A percentile compares a stretch with the other conserved stretches of the same genome.
phyloP scores from a whole-genome alignment of 345 rosid species.

The Odontarrhena argentea region DNA sequence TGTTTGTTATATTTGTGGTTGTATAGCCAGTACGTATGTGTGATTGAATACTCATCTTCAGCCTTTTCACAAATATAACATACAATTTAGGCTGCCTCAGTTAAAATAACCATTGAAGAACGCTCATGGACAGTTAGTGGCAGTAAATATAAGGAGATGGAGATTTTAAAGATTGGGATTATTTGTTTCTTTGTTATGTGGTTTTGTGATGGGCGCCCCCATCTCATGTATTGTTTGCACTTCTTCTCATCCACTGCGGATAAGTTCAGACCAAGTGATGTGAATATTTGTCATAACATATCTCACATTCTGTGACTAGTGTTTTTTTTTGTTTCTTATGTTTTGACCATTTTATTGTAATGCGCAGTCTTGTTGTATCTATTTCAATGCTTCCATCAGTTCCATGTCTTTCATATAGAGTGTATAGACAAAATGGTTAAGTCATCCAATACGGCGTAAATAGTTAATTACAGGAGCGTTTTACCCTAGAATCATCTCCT shows the following conservation, averaged over 20 bases:
- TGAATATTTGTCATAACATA: background rate
- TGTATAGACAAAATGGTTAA: conserved; percentile 26
- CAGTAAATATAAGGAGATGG: too few species aligned
- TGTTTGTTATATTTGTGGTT: conserved; percentile 15
- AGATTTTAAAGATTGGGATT: background rate
- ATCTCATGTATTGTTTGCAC: background rate
- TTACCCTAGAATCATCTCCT: too few species aligned
- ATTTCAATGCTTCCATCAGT: conserved; percentile 9
- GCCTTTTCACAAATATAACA: background rate
- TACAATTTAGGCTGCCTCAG: too few species aligned
- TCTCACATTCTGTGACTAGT: background rate
- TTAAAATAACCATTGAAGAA: too few species aligned
- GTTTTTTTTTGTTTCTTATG: background rate
- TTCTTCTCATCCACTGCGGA: too few species aligned
- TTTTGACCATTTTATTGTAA: conserved; percentile 1
- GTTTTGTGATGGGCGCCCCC: background rate
- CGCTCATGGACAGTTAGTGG: too few species aligned
- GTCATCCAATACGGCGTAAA: background rate
- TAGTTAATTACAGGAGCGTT: too few species aligned
- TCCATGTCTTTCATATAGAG: conserved; percentile 11
- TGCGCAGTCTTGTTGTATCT: conserved; percentile 27
- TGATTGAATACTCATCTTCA: background rate
- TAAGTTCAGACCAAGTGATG: background rate
- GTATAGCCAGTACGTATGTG: background rate
- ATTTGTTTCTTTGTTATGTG: conserved; percentile 27